Conservation (phyloP, 352 stramenopile species). For the Globisporangium lucens region DNA sequence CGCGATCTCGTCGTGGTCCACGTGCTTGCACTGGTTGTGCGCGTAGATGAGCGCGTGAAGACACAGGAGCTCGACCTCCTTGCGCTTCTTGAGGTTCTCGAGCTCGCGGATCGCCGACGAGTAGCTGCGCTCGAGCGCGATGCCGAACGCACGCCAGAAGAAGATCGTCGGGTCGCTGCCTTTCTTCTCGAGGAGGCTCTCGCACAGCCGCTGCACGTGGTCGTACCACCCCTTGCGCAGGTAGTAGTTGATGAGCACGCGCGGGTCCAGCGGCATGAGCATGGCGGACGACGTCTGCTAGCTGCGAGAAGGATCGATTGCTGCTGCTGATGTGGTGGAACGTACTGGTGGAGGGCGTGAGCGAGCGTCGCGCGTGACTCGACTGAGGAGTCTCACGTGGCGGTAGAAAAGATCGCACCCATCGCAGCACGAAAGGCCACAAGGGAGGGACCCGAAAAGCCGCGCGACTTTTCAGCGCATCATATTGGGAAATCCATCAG, state of each 20-base stretch:
- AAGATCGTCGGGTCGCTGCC: constrained; percentile 74
- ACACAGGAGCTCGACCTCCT: constrained; percentile 76
- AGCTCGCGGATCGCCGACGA: constrained; percentile 84
- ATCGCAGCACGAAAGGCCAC: too few relatives aligned
- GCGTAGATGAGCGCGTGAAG: constrained; percentile 77
- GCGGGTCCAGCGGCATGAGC: constrained; percentile 39
- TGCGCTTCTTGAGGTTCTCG: constrained; percentile 76
- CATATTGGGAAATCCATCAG: too few relatives aligned
- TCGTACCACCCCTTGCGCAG: constrained; percentile 85
- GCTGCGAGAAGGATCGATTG: too few relatives aligned
- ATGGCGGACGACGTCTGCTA: background rate
- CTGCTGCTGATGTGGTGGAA: too few relatives aligned
- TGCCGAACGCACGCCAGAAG: constrained; percentile 86
- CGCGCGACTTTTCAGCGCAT: too few relatives aligned
- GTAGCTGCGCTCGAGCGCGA: constrained; percentile 72
- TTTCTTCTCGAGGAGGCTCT: constrained; percentile 77
- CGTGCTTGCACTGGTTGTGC: constrained; percentile 71
- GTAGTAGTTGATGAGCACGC: constrained; percentile 87
- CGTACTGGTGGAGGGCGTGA: too few relatives aligned
- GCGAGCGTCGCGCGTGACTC: too few relatives aligned
- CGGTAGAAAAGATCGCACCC: too few relatives aligned
- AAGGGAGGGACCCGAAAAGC: too few relatives aligned
- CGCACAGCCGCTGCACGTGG: constrained; percentile 81
- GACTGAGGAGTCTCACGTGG: too few relatives aligned
- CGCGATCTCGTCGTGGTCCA: constrained; percentile 76